Evolutionary conservation across 352 stramenopile genomes (phyloP).

Genomic region (Pythium plurisporium): DNA sequence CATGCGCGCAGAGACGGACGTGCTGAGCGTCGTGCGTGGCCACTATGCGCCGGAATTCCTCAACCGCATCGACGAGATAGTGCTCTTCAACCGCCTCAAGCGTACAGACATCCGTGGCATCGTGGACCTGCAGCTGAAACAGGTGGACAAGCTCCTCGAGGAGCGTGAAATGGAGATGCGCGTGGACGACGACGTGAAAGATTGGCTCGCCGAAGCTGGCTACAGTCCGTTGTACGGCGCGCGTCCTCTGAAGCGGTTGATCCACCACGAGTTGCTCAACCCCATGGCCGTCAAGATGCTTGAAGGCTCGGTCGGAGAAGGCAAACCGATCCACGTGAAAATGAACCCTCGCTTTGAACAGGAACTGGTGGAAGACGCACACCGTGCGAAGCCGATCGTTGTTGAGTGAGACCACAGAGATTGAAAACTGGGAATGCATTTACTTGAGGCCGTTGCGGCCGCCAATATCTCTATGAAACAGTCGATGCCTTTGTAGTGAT

Average conservation of each 20-base stretch:
- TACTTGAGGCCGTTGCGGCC: no score
- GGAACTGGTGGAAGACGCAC: constrained; percentile 35
- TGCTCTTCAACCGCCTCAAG: constrained; percentile 94
- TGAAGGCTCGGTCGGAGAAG: constrained; percentile 64
- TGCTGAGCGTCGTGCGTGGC: constrained; percentile 88
- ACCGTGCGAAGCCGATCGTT: constrained; percentile 38
- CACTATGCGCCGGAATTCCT: constrained; percentile 95
- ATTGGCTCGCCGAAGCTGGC: constrained; percentile 88
- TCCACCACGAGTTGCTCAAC: constrained; percentile 95
- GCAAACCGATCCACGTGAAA: constrained; percentile 78
- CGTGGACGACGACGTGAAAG: constrained; percentile 74
- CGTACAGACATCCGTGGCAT: constrained; percentile 88
- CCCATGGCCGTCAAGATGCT: constrained; percentile 92
- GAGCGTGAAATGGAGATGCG: constrained; percentile 65
- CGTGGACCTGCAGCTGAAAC: constrained; percentile 90
- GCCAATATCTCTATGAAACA: background rate
- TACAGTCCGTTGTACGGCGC: constrained; percentile 95
- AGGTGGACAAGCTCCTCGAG: constrained; percentile 67
- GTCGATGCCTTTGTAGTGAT: no score
- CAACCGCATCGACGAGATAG: constrained; percentile 95
- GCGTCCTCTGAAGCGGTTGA: constrained; percentile 92
- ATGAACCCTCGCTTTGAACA: constrained; percentile 47
- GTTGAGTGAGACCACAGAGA: constrained; percentile 22
- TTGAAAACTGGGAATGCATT: no score
- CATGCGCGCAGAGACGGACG: constrained; percentile 60